phyloP scores from a whole-genome alignment of 2,329 filamentous ascomycete genomes.

The Arthroderma sp. region DNA sequence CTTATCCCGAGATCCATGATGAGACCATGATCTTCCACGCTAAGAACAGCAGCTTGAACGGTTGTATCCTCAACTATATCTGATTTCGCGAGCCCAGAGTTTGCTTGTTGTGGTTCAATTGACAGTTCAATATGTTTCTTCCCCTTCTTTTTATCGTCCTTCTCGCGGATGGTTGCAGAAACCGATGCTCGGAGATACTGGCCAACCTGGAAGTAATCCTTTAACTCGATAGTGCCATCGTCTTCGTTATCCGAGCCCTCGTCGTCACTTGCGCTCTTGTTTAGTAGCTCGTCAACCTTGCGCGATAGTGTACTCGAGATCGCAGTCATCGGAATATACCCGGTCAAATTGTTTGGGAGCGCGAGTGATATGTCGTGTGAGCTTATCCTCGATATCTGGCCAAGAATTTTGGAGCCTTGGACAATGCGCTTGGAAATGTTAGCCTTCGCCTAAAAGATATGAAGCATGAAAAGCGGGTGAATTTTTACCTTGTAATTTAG shows the following conservation, averaged over 20 bases:
- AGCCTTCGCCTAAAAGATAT: constrained; percentile 12
- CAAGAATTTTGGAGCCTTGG: constrained; percentile 76
- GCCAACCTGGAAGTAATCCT: constrained; percentile 62
- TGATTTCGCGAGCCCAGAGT: constrained; percentile 57
- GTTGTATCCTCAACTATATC: constrained; percentile 64
- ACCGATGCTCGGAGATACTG: constrained; percentile 83
- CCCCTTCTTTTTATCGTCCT: constrained; percentile 42
- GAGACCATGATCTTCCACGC: constrained; percentile 90
- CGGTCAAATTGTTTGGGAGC: constrained; percentile 83
- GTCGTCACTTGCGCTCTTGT: constrained; percentile 43
- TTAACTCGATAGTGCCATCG: constrained; percentile 54
- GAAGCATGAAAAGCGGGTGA: not conserved
- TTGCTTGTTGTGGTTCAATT: constrained; percentile 63
- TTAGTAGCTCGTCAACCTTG: constrained; percentile 54
- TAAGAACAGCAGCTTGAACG: constrained; percentile 75
- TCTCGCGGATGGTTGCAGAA: constrained; percentile 55
- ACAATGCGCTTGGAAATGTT: constrained; percentile 53
- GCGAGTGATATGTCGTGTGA: constrained; percentile 65
- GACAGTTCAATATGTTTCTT: constrained; percentile 81
- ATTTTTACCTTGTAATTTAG: constrained; percentile 69
- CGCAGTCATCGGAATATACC: constrained; percentile 83
- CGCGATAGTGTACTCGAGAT: constrained; percentile 68
- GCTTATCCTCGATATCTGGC: constrained; percentile 71
- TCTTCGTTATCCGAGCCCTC: constrained; percentile 27
- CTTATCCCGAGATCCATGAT: constrained; percentile 82